These are phyloP conservation scores for Ilyonectria sp. DNA, from an alignment of 2,329 filamentous ascomycete species.

Conservation along the genomic window DNA sequence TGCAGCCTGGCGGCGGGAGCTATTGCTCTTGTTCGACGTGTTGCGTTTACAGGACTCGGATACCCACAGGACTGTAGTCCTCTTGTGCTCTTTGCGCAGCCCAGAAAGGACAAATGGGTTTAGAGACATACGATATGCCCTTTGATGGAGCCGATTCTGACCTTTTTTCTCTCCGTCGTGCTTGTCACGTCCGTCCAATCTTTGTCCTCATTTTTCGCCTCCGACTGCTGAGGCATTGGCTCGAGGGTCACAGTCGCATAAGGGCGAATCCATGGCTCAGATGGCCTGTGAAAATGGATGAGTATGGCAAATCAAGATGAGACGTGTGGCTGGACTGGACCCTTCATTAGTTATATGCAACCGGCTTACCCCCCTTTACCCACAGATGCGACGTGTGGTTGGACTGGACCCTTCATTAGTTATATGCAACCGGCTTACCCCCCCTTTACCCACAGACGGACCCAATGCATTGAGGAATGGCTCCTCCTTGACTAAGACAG, in stretches of 20 bases:
- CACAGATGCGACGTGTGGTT: too few species aligned
- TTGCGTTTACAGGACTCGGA: too few species aligned
- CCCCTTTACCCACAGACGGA: not conserved
- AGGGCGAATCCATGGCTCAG: not conserved
- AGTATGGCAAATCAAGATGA: not conserved
- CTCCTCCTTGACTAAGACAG: conserved; percentile 2
- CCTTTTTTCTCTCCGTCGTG: conserved; percentile 1
- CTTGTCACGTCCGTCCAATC: conserved; percentile 9
- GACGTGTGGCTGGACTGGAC: not conserved
- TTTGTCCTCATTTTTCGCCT: not conserved
- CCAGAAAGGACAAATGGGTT: not conserved
- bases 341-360: conserved; percentile 4
- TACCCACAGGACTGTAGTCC: too few species aligned
- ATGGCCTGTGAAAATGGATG: not conserved
- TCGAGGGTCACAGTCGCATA: not conserved
- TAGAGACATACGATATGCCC: not conserved
- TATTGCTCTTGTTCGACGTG: too few species aligned
- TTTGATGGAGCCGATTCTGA: not conserved
- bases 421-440: conserved; percentile 8
- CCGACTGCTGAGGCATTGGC: conserved; percentile 7
- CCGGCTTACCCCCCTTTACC: conserved; percentile 1
- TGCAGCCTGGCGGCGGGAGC: too few species aligned
- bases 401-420: not conserved
- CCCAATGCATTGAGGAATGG: not conserved
- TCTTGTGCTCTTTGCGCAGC: not conserved